These are phyloP conservation scores for Chaetothyriales sp. DNA, from an alignment of 2,329 filamentous ascomycete genomes.

Conservation along the genomic window DNA sequence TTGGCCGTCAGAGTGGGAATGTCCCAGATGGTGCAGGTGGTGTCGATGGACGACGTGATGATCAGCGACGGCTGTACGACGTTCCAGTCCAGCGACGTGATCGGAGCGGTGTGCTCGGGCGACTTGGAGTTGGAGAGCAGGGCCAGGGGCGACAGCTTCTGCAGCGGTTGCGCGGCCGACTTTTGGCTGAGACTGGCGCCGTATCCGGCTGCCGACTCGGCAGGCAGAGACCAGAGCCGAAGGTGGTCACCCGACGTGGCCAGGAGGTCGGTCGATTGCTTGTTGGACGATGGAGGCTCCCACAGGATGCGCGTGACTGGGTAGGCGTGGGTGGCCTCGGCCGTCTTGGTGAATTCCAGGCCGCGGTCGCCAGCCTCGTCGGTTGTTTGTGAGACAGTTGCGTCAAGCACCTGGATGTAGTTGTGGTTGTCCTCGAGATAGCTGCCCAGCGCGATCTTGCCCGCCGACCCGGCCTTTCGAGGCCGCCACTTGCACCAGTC, in stretches of 20 bases:
- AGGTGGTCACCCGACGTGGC: slow-evolving; percentile 92
- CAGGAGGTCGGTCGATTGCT: slow-evolving; percentile 85
- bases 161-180: slow-evolving; percentile 46
- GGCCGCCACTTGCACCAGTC: slow-evolving; percentile 99
- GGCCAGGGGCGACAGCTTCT: slow-evolving; percentile 81
- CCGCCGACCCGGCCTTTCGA: slow-evolving; percentile 52
- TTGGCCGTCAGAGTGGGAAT: slow-evolving; percentile 96
- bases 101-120: slow-evolving; percentile 88
- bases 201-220: slow-evolving; percentile 35
- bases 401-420: slow-evolving; percentile 96
- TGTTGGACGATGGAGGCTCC: slow-evolving; percentile 89
- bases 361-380: slow-evolving; percentile 57
- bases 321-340: slow-evolving; percentile 94
- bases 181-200: slow-evolving; percentile 54
- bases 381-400: slow-evolving; percentile 53
- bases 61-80: slow-evolving; percentile 92
- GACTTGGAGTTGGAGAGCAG: slow-evolving; percentile 96
- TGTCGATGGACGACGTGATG: slow-evolving; percentile 97
- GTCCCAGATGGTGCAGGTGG: slow-evolving; percentile 98
- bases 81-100: slow-evolving; percentile 97
- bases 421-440: slow-evolving; percentile 97
- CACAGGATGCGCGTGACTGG: slow-evolving; percentile 88
- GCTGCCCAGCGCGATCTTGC: slow-evolving; percentile 88
- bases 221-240: slow-evolving; percentile 78
- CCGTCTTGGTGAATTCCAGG: slow-evolving; percentile 81